phyloP scores from a whole-genome alignment of 139 green algal genomes.

The Tetraselmis chui region DNA sequence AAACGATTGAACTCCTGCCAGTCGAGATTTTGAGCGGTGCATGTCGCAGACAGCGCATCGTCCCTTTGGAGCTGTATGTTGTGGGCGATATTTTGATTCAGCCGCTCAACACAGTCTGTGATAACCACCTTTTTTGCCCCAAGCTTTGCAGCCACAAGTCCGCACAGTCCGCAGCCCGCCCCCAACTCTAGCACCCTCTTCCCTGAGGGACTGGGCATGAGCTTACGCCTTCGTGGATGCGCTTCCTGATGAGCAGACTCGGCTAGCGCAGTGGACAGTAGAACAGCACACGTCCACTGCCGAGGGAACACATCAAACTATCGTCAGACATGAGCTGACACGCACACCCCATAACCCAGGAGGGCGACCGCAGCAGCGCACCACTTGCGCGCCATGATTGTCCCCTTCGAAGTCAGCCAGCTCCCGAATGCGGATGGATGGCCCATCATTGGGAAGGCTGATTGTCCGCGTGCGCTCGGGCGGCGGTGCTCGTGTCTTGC shows the following conservation, averaged over 20 bases:
- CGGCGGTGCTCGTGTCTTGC: too few relatives aligned
- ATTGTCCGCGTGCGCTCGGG: neutral
- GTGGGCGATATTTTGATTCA: neutral
- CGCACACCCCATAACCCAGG: too few relatives aligned
- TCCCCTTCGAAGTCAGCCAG: neutral
- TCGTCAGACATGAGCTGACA: too few relatives aligned
- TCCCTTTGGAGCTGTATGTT: neutral
- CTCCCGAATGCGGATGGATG: neutral
- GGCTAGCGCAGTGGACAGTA: neutral
- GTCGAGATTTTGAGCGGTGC: neutral
- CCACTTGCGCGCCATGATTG: neutral
- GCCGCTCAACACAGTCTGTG: neutral
- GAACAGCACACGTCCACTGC: neutral
- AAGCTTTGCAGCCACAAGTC: constrained; percentile 64
- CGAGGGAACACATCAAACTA: too few relatives aligned
- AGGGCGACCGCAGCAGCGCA: too few relatives aligned
- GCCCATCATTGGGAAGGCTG: neutral
- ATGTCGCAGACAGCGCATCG: neutral
- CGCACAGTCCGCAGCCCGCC: constrained; percentile 60
- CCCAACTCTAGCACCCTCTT: constrained; percentile 69
- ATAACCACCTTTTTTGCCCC: constrained; percentile 36
- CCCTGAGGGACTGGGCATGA: neutral
- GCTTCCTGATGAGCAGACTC: too few relatives aligned
- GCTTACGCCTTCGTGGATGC: too few relatives aligned
- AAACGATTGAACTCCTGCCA: too few relatives aligned